These are phyloP conservation scores for Mucor indicus DNA, from an alignment of 371 early-diverging fungal species.

Conservation along the genomic window DNA sequence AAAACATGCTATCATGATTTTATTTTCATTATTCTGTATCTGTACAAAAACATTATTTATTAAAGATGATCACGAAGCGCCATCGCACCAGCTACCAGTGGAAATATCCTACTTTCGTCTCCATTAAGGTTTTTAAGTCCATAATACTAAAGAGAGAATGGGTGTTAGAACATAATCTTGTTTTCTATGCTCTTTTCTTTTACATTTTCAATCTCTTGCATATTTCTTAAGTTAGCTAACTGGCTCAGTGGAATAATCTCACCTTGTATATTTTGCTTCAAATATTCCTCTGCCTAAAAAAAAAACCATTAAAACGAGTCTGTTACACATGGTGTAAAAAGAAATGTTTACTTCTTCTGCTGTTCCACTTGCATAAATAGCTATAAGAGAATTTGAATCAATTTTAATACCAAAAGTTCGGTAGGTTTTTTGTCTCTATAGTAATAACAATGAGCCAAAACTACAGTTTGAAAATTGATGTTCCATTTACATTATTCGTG, in stretches of 20 bases:
- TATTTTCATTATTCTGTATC: too few species aligned
- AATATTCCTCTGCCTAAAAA: slow-evolving; percentile 30
- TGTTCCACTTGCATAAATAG: slow-evolving; percentile 47
- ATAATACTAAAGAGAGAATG: slow-evolving; percentile 25
- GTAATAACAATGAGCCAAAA: not conserved
- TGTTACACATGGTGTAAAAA: not conserved
- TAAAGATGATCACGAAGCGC: slow-evolving; percentile 29
- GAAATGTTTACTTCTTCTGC: slow-evolving; percentile 31
- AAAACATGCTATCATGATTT: too few species aligned
- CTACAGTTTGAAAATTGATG: too few species aligned
- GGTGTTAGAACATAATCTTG: not conserved
- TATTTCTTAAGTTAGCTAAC: slow-evolving; percentile 20
- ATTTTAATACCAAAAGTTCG: slow-evolving; percentile 53
- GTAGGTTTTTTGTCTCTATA: slow-evolving; percentile 53
- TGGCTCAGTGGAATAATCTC: slow-evolving; percentile 32
- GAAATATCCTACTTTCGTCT: slow-evolving; percentile 15
- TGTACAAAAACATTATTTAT: too few species aligned
- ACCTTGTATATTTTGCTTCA: slow-evolving; percentile 38
- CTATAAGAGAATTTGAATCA: slow-evolving; percentile 42
- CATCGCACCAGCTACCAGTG: slow-evolving; percentile 37
- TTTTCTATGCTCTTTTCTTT: not conserved
- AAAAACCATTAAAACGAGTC: too few species aligned
- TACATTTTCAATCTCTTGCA: slow-evolving; percentile 39
- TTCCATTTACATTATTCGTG: slow-evolving; percentile 26
- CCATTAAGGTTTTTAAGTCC: slow-evolving; percentile 16